Base-by-base conservation (phyloP, 2,329 filamentous ascomycete species). In the Ascosphaera apis region DNA sequence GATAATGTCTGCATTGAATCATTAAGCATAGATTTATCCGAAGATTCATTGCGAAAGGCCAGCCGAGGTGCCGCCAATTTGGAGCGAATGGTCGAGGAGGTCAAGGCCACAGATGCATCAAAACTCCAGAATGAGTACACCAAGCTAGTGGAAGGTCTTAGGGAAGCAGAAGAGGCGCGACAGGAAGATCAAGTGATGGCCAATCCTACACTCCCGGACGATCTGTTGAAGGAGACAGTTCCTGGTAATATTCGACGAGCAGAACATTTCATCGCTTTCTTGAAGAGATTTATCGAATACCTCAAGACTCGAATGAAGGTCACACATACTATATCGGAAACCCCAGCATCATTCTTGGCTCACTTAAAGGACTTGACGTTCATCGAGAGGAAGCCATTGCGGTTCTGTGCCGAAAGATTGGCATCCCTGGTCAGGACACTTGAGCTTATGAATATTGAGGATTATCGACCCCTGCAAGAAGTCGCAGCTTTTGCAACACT, bases 1-100 rank as follows among this genome's bases (percentile, higher is more conserved):
- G 88, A 98, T 65, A 98, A 98, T 51, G 88, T 98, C 40, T 98
- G 91, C 53, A 98, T 98, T 45, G 88, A 98, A 51, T 86, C 88
- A 2, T 61, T 95, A 9, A 98, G 88, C 50, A 95, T 92, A 31
- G 88, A 98, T 48, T 70, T 98, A 39, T 95, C 86, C 0, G 84
- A 98, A 51, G 88, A 95, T 45, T 93, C 86, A 0, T 55, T 98
- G 36, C 72, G 84, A 15, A 91, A 82, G 57, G 88, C 88, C 15
- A 84, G 83, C 1, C 69, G 83, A 43, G 88, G 88, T 3, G 91
- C 86, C 9, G 76, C 76, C 44, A 95, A 91, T 45, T 63, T 98
- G 1, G 88, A 98, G 51, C 72, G 71, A 19, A 92, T 78, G 51
- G 93, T 98, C 45, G 69, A 70, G 3, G 82, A 95, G 45, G 91